Evolutionary conservation across 805 yeast genomes (phyloP).

Genomic region (Lachancea sp.): DNA sequence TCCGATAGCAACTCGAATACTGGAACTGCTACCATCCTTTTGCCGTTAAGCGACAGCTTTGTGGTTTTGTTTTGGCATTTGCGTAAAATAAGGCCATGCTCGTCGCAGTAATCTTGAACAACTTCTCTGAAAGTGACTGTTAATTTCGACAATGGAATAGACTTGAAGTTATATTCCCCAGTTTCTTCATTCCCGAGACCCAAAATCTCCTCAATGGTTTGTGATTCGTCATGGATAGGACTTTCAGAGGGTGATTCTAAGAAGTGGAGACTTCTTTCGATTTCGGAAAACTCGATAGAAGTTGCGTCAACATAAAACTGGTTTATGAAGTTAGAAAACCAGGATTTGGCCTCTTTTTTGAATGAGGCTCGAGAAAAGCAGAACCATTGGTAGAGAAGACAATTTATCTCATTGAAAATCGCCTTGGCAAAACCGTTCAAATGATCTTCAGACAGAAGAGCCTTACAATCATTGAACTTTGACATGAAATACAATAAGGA

Average conservation of each 20-base stretch:
- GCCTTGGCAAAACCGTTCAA: conserved; percentile 10
- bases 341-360: conserved; percentile 12
- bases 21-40: conserved; percentile 27
- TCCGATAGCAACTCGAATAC: conserved; percentile 15
- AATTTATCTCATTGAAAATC: conserved; percentile 21
- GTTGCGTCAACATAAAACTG: conserved; percentile 7
- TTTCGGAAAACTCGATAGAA: conserved; percentile 10
- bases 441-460: conserved; percentile 11
- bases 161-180: conserved; percentile 16
- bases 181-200: conserved; percentile 1
- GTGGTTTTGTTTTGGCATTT: conserved; percentile 15
- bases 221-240: conserved; percentile 21
- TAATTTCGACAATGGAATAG: conserved; percentile 39
- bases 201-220: conserved; percentile 11
- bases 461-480: conserved; percentile 11
- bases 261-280: conserved; percentile 12
- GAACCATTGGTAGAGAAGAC: conserved; percentile 22
- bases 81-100: conserved; percentile 36
- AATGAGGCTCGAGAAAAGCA: conserved; percentile 13
- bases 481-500: conserved; percentile 14
- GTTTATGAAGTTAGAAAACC: conserved; percentile 24
- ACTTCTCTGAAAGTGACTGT: conserved; percentile 56
- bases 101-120: conserved; percentile 52
- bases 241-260: conserved; percentile 7
- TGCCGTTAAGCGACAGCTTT: conserved; percentile 25